Base-by-base conservation (phyloP, 2,329 filamentous ascomycete species). In the Byssochlamys sp. region DNA sequence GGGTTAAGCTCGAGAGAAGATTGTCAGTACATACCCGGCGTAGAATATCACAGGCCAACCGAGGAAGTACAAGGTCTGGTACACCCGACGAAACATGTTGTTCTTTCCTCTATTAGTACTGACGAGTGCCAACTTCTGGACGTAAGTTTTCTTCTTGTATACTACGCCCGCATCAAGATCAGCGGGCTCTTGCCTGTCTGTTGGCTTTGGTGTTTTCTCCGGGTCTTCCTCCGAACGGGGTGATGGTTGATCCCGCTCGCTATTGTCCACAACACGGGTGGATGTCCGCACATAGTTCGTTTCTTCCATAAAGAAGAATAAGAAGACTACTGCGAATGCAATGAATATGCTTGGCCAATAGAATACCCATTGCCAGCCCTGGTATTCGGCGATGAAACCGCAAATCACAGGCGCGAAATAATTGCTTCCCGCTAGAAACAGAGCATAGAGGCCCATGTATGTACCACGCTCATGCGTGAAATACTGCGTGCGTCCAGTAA, bases 261-360 rank as follows among this genome's bases (percentile, higher is more conserved):
- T 27, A 24, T 10, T 51, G 5, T 51, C 49, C 49, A 31, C 56
- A 25, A 29, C 19, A 39, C 27, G 19, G 6, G 53, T n/a, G 7
- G 33, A 52, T 29, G 11, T 33, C 24, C 75, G 72, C 4, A 65
- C 62, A 60, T 78, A 81, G 66, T 80, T 82, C 2, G 80, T 81
- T 64, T 83, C 80, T 63, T 83, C 80, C 74, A 81, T 78, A 66
- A 78, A 78, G 61, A 82, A 78, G 67, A 81, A 80, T 0, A 80
- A 67, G 57, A 81, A 77, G 1, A 80, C 62, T 33, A 79, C 75
- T 0, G 73, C 73, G 1, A 70, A 66, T 1, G 66, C 79, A 31
- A 69, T 68, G 62, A 82, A 80, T 26, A 82, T 80, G 3, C 78
- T 77, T 10, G 77, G 77, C 75, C 77, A 81, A 66, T 79, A 78